Base-by-base conservation (phyloP, 1,139 yeast species). In the Arxiozyma bovina region DNA sequence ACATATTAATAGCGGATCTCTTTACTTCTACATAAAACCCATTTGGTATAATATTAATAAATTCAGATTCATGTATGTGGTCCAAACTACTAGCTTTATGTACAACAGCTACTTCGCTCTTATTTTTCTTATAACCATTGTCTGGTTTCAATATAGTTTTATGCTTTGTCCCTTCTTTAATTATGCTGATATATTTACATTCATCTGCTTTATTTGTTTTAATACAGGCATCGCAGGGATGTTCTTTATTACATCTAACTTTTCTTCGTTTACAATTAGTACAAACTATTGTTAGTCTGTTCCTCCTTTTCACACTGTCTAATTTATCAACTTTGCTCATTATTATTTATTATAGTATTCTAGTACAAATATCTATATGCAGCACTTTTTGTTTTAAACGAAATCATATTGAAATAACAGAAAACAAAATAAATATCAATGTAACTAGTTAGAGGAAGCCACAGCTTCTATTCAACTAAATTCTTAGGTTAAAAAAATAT, bases 201-300 rank as follows among this genome's bases (percentile, higher is more conserved):
- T 60, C 54, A 34, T 60, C 62, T 0, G 60, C 57, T 45, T 64
- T 60, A 15, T 65, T 66, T 17, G 63, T 50, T 46, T 61, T 58
- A 42, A 58, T 52, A 54, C 74, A 71, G 20, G 64, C 61, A 0
- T 64, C 60, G 52, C 74, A 71, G 1, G 74, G 74, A 45, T 59
- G 61, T 6, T 55, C 56, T 52, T 68, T 64, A 53, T 70, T 71
- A 59, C 74, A 71, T 61, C 67, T 70, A 45, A 67, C 69, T 56
- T 71, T 71, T 56, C 72, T 64, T 52, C 69, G 66, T 50, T 67
- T 69, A 54, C 74, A 71, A 48, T 70, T 69, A 17, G 68, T 58
- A 53, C 74, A 71, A 2, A 68, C 71, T 12, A 69, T 59, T 0
- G 71, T 68, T 8, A 58, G 56, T 50, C 72, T 63, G 18, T 62